Base-by-base conservation (phyloP, 169 alveolate genomes). In the Eimeria necatrix region DNA sequence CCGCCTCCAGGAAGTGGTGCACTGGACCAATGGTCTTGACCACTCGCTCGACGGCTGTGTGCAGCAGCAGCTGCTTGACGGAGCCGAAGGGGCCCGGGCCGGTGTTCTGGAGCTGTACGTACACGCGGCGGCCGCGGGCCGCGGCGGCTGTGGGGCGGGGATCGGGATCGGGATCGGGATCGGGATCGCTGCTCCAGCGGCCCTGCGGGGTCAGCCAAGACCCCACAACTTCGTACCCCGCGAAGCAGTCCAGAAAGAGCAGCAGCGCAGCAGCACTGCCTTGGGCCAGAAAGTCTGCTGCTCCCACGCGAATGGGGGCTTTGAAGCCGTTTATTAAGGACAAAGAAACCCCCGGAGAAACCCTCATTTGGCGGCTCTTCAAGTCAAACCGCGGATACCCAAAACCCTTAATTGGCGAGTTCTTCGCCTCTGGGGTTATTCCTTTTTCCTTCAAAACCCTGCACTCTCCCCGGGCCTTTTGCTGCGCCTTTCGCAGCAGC, bases 301-400 rank as follows among this genome's bases (percentile, higher is more conserved):
- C 70, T 16, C 89, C 89, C 48, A 80, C 64, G n/a, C n/a, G 48
- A 1, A 80, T 20, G 16, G 89, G 89, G 51, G n/a, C 64, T 20
- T 0, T 1, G 71, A 9, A 18, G 20, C 89, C 89, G 6, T 51
- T 56, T 4, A 80, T 10, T 1, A 51, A 0, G 4, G 89, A 80
- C 20, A 80, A 51, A 0, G 71, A 18, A 56, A 56, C 68, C 20
- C 68, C 68, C 22, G 22, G 12, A 0, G 68, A 56, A 14, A 18
- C 20, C 68, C 22, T 14, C 22, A 14, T 14, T 10, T 10, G 0
- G 2, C 20, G 12, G 12, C 4, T 1, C 22, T 56, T 56, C 4
- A 56, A 1, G 20, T 56, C 68, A 3, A 56, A 56, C 4, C 20
- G 20, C 68, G 20, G 22, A 3, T 56, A 56, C 22, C 68, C 68